A percentile compares a stretch with the other conserved stretches of the same genome.
phyloP scores from a whole-genome alignment of 2,329 filamentous ascomycete genomes.

The Trichoderma semiorbis region DNA sequence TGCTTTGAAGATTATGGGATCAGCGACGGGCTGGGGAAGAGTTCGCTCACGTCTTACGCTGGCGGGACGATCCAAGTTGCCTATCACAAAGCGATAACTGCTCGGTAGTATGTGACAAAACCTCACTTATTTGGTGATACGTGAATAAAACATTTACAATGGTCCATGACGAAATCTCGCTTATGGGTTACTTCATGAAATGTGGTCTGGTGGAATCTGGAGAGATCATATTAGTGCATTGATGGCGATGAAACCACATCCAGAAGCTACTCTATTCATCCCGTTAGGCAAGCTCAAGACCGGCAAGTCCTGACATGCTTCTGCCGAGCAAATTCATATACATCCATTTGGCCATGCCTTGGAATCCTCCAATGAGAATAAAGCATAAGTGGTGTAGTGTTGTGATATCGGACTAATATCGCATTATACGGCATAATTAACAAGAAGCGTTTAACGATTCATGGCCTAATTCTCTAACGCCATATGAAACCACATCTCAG shows the following conservation, averaged over 20 bases:
- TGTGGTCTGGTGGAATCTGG: not conserved
- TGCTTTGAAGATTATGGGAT: not conserved
- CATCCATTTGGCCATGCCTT: not conserved
- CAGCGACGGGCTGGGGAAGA: not conserved
- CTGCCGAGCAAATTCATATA: not conserved
- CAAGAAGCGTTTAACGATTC: not conserved
- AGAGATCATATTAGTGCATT: not conserved
- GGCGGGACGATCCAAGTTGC: not conserved
- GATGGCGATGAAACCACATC: not conserved
- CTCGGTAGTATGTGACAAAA: not conserved
- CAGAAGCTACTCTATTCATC: not conserved
- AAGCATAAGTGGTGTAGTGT: not conserved
- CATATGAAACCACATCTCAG: not conserved
- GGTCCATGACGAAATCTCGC: not conserved
- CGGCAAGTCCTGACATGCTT: not conserved
- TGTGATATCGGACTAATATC: not conserved
- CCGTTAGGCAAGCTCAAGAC: not conserved
- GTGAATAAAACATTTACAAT: not conserved
- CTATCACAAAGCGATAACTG: not conserved
- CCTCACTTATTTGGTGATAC: constrained; percentile 2
- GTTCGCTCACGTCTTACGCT: not conserved
- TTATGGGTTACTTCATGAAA: not conserved
- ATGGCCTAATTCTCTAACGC: not conserved
- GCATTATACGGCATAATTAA: not conserved
- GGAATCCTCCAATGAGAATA: not conserved